Base-by-base conservation (phyloP, 805 yeast genomes). In the Pichia pseudocactophila region DNA sequence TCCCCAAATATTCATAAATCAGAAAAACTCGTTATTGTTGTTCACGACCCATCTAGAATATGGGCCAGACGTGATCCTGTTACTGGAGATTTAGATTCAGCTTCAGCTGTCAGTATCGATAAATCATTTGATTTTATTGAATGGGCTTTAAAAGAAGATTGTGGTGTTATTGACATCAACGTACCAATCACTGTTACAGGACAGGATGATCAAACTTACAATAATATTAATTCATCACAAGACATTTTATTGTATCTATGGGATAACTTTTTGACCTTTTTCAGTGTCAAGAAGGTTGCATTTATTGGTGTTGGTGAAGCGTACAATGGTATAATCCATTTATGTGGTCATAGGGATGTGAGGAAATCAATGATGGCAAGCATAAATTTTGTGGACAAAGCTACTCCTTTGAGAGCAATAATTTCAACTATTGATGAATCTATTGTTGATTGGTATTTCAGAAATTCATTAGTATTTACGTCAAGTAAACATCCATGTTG, bases 291-390 rank as follows among this genome's bases (percentile, higher is more conserved):
- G 36, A 84, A 83, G 50, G 59, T 92, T 27, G 80, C 84, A 1
- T 78, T 90, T 57, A 72, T 89, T 31, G 97, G 97, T 7, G 74
- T 82, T 50, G 98, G 98, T 32, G 95, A 87, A 44, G 79, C 96
- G 0, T 83, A 85, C 54, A 80, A 85, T 35, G 86, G 96, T 2
- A 73, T 89, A 36, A 89, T 90, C 1, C 92, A 89, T 61, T 66
- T 90, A 19, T 74, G 83, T 43, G 96, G 96, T 4, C 95, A 90
- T 57, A 71, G 97, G 44, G 78, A 76, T 34, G 74, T 78, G 30
- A 69, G 75, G 45, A 71, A 67, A n/a, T 48, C 71, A 40, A 85
- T 82, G 4, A 76, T 77, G 52, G 86, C 90, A 6, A 73, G 82
- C 2, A 75, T 83, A 20, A 78, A 76, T 44, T 86, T 80, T 56